These are phyloP conservation scores for Epichloe gansuensis DNA, from an alignment of 2,329 filamentous ascomycete species.

Conservation along the genomic window DNA sequence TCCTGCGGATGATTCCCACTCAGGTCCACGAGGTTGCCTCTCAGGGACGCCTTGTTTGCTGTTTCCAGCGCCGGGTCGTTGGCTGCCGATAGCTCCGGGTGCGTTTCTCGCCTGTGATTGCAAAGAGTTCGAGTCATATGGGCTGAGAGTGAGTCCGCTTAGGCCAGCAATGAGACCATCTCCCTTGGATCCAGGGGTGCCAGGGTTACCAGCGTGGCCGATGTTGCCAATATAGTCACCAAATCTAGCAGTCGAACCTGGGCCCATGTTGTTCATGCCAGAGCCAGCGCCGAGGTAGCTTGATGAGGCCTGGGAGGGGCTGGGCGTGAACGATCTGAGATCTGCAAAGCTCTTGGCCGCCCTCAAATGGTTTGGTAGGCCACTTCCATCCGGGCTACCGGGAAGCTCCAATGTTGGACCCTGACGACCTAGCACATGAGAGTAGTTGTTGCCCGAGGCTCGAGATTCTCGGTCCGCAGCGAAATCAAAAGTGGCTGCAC, in stretches of 20 bases:
- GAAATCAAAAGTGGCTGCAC: conserved; percentile 96
- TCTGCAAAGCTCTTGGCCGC: conserved; percentile 96
- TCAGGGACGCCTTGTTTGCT: conserved; percentile 38
- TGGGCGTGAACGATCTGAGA: conserved; percentile 86
- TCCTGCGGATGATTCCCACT: conserved; percentile 44
- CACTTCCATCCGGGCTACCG: conserved; percentile 56
- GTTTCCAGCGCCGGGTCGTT: conserved; percentile 42
- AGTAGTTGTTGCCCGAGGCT: conserved; percentile 53
- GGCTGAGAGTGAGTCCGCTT: conserved; percentile 37
- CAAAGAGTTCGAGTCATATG: conserved; percentile 33
- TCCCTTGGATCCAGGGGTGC: conserved; percentile 27
- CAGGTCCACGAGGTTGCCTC: conserved; percentile 51
- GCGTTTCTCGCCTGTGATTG: conserved; percentile 30
- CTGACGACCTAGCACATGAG: conserved; percentile 63
- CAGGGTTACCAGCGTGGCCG: conserved; percentile 23
- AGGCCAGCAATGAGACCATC: conserved; percentile 36
- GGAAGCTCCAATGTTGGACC: conserved; percentile 77
- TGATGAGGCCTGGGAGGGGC: conserved; percentile 72
- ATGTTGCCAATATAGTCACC: conserved; percentile 32
- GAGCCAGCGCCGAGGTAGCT: conserved; percentile 48
- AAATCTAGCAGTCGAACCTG: conserved; percentile 27
- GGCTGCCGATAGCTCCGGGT: conserved; percentile 53
- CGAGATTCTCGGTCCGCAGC: conserved; percentile 64
- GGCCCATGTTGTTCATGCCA: conserved; percentile 44
- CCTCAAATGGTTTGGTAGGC: conserved; percentile 67